These are phyloP conservation scores for Aureobasidium mangrovei DNA, from an alignment of 2,329 filamentous ascomycete species.

Conservation along the genomic window DNA sequence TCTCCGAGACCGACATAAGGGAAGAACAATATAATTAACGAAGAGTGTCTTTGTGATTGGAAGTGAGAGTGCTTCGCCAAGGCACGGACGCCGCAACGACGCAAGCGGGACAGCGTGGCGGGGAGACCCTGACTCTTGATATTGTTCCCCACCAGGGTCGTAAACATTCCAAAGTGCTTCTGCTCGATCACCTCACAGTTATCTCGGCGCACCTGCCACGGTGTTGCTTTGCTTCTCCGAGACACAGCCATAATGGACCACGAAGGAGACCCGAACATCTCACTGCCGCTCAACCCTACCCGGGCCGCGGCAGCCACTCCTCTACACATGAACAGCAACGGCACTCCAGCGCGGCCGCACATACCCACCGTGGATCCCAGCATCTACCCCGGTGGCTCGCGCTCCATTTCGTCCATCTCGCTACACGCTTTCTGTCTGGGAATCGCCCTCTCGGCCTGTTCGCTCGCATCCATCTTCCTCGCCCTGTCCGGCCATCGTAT, in stretches of 20 bases:
- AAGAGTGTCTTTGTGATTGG: background rate
- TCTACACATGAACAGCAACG: slow-evolving; percentile 7
- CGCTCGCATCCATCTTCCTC: slow-evolving; percentile 23
- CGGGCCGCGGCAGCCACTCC: background rate
- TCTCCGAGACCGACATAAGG: slow-evolving; percentile 22
- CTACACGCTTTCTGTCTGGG: slow-evolving; percentile 39
- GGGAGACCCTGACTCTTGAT: slow-evolving; percentile 9
- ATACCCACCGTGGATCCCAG: slow-evolving; percentile 21
- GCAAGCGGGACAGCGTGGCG: background rate
- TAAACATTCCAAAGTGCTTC: no score
- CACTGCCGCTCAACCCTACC: slow-evolving; percentile 12
- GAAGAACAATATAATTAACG: background rate
- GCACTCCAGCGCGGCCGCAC: slow-evolving; percentile 4
- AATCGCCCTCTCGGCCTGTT: slow-evolving; percentile 27
- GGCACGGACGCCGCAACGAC: background rate
- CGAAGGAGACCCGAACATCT: slow-evolving; percentile 16
- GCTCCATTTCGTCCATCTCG: slow-evolving; percentile 40
- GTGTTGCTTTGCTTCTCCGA: background rate
- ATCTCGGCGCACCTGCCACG: background rate
- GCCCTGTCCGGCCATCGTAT: slow-evolving; percentile 17
- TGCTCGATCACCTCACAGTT: background rate
- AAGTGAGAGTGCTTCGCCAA: background rate
- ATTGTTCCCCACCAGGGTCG: background rate
- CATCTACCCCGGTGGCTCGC: slow-evolving; percentile 34
- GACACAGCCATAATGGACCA: background rate